These are phyloP conservation scores for Skeletonema costatum DNA, from an alignment of 108 stramenopile genomes.

Conservation along the genomic window DNA sequence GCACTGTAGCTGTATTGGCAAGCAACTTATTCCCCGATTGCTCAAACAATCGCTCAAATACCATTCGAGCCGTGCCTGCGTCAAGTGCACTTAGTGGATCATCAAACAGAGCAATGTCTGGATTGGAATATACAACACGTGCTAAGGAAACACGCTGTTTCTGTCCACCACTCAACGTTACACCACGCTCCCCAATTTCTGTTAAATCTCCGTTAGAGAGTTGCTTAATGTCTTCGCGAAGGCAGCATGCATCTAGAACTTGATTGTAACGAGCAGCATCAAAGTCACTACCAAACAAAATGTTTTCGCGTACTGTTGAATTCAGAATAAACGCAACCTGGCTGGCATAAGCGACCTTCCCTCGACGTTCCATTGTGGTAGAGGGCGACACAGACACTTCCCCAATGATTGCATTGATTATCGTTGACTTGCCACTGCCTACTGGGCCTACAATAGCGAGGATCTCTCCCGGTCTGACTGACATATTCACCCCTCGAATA, in stretches of 20 bases:
- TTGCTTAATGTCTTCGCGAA: constrained; percentile 73
- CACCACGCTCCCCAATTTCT: constrained; percentile 85
- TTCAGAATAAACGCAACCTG: constrained; percentile 96
- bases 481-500: constrained; percentile 50
- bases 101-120: constrained; percentile 80
- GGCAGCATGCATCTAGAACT: constrained; percentile 83
- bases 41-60: constrained; percentile 81
- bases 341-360: constrained; percentile 84
- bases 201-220: constrained; percentile 64
- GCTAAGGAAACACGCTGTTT: constrained; percentile 77
- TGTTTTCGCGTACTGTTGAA: constrained; percentile 92
- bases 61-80: constrained; percentile 72
- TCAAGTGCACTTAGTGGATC: constrained; percentile 95
- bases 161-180: constrained; percentile 84
- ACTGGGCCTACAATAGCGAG: constrained; percentile 76
- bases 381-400: constrained; percentile 59
- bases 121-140: constrained; percentile 81
- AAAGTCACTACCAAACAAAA: constrained; percentile 86
- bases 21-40: constrained; percentile 39
- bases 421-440: constrained; percentile 84
- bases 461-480: constrained; percentile 59
- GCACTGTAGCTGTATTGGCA: constrained; percentile 60
- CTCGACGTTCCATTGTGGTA: constrained; percentile 31
- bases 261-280: constrained; percentile 79
- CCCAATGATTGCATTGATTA: constrained; percentile 80